Conservation (phyloP, 179 eudicot genomes). For the Heliamphora pulchella region DNA sequence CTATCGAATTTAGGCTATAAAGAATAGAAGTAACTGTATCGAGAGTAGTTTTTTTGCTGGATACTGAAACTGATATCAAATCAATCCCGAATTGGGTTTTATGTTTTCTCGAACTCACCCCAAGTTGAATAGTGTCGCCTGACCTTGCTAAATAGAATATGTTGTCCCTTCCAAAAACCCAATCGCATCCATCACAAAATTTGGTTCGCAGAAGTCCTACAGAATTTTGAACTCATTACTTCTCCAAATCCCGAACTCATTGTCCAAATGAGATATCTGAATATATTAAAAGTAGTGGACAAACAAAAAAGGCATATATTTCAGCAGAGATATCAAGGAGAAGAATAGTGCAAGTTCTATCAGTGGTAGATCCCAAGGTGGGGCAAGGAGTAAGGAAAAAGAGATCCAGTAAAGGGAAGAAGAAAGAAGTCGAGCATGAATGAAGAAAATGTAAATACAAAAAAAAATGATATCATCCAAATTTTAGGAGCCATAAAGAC, state of each 20-base stretch:
- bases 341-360: not conserved
- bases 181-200: not conserved
- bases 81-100: not conserved
- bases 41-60: not conserved
- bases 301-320: too few species aligned
- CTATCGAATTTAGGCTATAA: not conserved
- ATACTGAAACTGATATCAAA: slow-evolving; percentile 6
- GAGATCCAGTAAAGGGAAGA: not conserved
- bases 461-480: slow-evolving; percentile 1
- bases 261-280: not conserved
- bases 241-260: not conserved
- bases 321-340: slow-evolving; percentile 2
- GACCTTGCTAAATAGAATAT: not conserved
- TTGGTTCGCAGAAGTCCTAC: not conserved
- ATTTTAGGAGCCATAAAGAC: not conserved
- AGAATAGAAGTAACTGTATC: not conserved
- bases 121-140: not conserved
- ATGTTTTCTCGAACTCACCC: not conserved
- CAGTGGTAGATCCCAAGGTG: not conserved
- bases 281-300: too few species aligned
- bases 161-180: not conserved
- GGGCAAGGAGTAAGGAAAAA: not conserved
- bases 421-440: not conserved
- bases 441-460: not conserved
- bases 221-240: not conserved